These are phyloP conservation scores for Knoxdaviesia proteae DNA, from an alignment of 2,329 filamentous ascomycete genomes.

Conservation along the genomic window DNA sequence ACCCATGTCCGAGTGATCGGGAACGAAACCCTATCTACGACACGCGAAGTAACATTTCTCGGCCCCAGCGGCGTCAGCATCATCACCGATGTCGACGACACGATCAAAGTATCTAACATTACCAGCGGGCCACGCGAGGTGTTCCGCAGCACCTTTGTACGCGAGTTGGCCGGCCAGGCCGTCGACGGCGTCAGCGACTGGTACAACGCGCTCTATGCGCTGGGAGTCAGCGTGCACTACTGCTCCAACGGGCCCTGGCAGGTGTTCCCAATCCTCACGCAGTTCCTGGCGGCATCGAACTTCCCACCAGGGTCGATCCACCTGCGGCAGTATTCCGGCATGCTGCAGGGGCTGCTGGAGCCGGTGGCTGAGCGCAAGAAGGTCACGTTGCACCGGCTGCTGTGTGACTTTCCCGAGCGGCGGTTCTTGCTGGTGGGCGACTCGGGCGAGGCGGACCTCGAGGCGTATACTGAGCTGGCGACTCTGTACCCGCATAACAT, in stretches of 20 bases:
- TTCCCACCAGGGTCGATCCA: constrained; percentile 81
- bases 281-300: constrained; percentile 61
- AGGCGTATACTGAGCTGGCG: constrained; percentile 91
- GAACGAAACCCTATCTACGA: constrained; percentile 64
- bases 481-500: constrained; percentile 66
- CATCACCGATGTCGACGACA: constrained; percentile 96
- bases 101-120: constrained; percentile 89
- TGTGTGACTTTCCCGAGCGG: constrained; percentile 73
- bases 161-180: constrained; percentile 60
- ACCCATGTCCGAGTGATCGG: constrained; percentile 77
- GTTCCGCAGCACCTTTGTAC: constrained; percentile 87
- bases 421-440: constrained; percentile 83
- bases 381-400: constrained; percentile 62
- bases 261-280: constrained; percentile 71
- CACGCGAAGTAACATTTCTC: constrained; percentile 57
- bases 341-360: constrained; percentile 96
- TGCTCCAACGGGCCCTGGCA: constrained; percentile 99
- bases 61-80: constrained; percentile 67
- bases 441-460: constrained; percentile 88
- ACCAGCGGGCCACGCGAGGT: constrained; percentile 74
- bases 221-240: constrained; percentile 83
- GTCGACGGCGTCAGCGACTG: constrained; percentile 78
- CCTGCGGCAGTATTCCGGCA: constrained; percentile 86
- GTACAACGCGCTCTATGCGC: constrained; percentile 57
- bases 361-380: constrained; percentile 91